These are phyloP conservation scores for Blastocystis sp. DNA, from an alignment of 352 stramenopile genomes.

Conservation along the genomic window DNA sequence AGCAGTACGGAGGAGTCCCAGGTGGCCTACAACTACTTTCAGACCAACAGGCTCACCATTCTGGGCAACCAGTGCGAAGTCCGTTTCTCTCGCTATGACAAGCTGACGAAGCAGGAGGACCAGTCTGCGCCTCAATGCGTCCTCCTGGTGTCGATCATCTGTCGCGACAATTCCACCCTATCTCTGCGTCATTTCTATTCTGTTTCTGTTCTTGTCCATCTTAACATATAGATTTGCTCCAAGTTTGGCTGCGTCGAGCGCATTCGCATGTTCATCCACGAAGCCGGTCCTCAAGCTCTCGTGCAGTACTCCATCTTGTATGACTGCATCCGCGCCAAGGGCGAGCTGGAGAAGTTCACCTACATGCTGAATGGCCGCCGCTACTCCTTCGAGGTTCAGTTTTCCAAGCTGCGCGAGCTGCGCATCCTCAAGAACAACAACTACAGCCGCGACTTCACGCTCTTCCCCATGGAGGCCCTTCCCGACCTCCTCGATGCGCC, in stretches of 20 bases:
- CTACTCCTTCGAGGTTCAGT: conserved; percentile 51
- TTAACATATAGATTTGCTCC: not conserved
- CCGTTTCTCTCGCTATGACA: conserved; percentile 32
- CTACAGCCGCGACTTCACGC: conserved; percentile 43
- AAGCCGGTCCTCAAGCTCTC: conserved; percentile 34
- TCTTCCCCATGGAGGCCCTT: not conserved
- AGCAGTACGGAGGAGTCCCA: not conserved
- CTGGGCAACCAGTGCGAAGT: conserved; percentile 6
- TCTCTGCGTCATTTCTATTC: conserved; percentile 37
- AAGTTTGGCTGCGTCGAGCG: not conserved
- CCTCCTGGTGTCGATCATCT: conserved; percentile 42
- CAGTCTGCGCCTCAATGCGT: not conserved
- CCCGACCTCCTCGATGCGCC: too few relatives aligned
- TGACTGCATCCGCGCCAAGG: conserved; percentile 9
- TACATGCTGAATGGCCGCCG: not conserved
- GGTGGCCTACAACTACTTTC: not conserved
- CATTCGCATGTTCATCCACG: conserved; percentile 56
- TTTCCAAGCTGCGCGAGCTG: conserved; percentile 32
- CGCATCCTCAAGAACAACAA: conserved; percentile 56
- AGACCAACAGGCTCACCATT: conserved; percentile 32
- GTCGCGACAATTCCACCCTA: conserved; percentile 5
- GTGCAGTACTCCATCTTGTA: conserved; percentile 45
- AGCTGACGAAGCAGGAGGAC: not conserved
- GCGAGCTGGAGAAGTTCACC: conserved; percentile 34
- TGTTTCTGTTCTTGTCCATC: not conserved